Evolutionary conservation across 129 eudicot genomes (phyloP).

Genomic region (Pulicaria dysenterica): DNA sequence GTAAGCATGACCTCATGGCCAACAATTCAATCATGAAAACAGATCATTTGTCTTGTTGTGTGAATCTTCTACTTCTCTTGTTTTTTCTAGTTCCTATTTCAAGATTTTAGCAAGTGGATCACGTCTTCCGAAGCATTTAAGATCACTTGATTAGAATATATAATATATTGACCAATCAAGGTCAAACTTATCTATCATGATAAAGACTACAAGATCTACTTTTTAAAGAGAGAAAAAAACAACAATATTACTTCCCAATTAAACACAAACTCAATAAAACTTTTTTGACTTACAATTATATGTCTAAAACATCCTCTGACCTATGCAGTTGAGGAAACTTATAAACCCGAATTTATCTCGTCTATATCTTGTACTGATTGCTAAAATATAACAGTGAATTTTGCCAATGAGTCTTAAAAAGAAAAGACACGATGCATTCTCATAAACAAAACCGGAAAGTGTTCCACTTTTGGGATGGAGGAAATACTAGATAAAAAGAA

Average conservation of each 20-base stretch:
- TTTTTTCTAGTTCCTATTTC: not conserved
- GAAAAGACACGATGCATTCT: not conserved
- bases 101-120: conserved; percentile 24
- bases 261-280: not conserved
- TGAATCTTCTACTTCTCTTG: conserved; percentile 20
- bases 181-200: conserved; percentile 31
- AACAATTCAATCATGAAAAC: conserved; percentile 14
- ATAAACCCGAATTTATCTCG: not conserved
- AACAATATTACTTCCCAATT: not conserved
- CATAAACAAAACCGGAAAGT: not conserved
- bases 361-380: not conserved
- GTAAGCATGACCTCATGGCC: conserved; percentile 31
- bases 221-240: conserved; percentile 3
- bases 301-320: not conserved
- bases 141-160: conserved; percentile 18
- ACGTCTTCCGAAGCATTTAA: conserved; percentile 14
- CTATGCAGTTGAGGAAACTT: not conserved
- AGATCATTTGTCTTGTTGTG: conserved; percentile 8
- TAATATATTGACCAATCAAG: conserved; percentile 15
- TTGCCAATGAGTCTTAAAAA: not conserved
- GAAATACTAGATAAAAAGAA: conserved; percentile 22
- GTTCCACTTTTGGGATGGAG: conserved; percentile 11
- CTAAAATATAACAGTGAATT: not conserved
- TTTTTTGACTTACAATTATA: not conserved
- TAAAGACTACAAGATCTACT: conserved; percentile 20